Base-by-base conservation (phyloP, 805 yeast genomes). In the Saccharomycopsis javanensis region DNA sequence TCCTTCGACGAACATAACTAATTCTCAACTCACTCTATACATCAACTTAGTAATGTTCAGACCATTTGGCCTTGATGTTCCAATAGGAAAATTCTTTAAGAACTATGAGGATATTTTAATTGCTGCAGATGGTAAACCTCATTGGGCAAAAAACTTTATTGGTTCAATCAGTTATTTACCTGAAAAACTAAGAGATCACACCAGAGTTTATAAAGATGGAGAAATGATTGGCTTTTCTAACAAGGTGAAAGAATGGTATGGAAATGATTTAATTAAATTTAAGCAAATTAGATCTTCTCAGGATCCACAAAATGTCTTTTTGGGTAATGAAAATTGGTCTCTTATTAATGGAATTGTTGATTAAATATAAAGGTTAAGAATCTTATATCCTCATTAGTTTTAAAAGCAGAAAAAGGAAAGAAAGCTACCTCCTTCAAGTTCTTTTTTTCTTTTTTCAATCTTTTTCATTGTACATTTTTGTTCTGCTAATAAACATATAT, bases 91-190 rank as follows among this genome's bases (percentile, higher is more conserved):
- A 63, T 92, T 97, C 97, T 92, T 79, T 71, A 78, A 79, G 53
- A 74, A 77, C n/a, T 92, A 92, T 69, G 99, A 92, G 71, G 79
- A 80, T 55, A 79, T 88, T 1, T 75, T 91, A 76, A 77, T 76
- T 54, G 82, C 80, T 28, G 90, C 86, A 30, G 90, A 86, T 37
- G 99, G 99, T 50, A 87, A 83, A 68, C 99, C 99, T 1, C 99
- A 92, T 70, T 92, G 99, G 99, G 99, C 99, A 16, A 92, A 92
- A 75, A 91, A 90, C 70, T 92, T 89, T 69, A 74, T 87, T 57
- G 96, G 96, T 1, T 72, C 79, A 2, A 64, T 67, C 2, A 69
- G 72, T 11, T 58, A 56, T 50, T 54, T 58, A 20, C 58, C 59
- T 16, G 38, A 53, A 71, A 64, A 69, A 51, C 59, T 68, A 61